Base-by-base conservation (phyloP, 257 asterid species). In the Solanum ossicruentum region DNA sequence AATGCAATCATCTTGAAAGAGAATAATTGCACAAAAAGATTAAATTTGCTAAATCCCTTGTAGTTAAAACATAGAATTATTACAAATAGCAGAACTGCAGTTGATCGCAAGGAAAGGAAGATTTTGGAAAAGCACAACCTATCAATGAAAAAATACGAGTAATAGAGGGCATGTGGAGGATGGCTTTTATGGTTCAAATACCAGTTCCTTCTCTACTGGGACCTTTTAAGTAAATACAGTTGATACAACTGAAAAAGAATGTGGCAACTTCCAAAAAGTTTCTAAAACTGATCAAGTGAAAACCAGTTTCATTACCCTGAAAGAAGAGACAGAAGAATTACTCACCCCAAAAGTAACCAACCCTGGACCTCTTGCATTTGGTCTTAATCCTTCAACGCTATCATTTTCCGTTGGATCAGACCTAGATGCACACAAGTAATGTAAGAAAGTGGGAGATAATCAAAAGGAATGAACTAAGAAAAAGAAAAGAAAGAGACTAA, bases 351-450 rank as follows among this genome's bases (percentile, higher is more conserved):
- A 97, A 78, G 99, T 97, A 80, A 97, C 99, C 93, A 97, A 88
- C 81, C 99, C 99, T 82, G 99, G 99, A 81, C 99, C 99, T 92
- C 99, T 97, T 83, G 99, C 99, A 87, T 97, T 97, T 57, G 99
- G 99, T 65, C 98, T 94, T 86, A 97, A 80, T 69, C 99, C 99
- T 92, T 97, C 99, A 61, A 97, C 99, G 85, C 99, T 97, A 89
- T 97, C 99, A 89, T 97, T 97, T 86, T 97, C 99, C 21, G 99
- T 97, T 84, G 99, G 99, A 86, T 97, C 99, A 58, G 99, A 97
- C 99, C 99, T 97, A 60, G 77, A 66, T n/a, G 21, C 85, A 89
- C 91, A 83, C 65, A 21, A 84, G 36, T 85, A 85, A 85, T 52
- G 77, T 54, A 63, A 12, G 82, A 75, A 67, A 73, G 9, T 39